Evolutionary conservation across 2,329 filamentous ascomycete species (phyloP).

Genomic region (Cladophialophora yegresii): DNA sequence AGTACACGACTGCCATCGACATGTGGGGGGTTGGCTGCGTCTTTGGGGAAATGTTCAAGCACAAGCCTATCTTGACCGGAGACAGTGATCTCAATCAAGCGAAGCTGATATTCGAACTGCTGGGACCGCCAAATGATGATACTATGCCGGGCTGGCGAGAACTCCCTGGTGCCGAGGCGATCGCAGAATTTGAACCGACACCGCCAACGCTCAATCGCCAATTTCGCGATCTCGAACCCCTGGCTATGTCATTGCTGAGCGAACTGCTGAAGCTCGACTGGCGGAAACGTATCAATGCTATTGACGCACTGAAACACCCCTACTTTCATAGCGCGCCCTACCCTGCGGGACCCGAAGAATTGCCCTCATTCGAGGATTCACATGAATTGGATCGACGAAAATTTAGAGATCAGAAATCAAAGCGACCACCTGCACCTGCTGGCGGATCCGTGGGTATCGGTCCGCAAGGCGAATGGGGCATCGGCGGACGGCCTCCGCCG

Average conservation of each 20-base stretch:
- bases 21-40: conserved; percentile 99
- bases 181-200: conserved; percentile 63
- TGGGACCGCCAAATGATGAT: conserved; percentile 84
- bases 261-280: conserved; percentile 88
- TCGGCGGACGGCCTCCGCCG: conserved; percentile 39
- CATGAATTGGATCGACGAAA: conserved; percentile 95
- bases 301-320: conserved; percentile 87
- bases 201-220: conserved; percentile 68
- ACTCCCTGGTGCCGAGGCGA: conserved; percentile 76
- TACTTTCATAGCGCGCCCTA: conserved; percentile 82
- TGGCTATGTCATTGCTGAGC: conserved; percentile 75
- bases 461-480: conserved; percentile 60
- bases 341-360: conserved; percentile 78
- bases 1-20: conserved; percentile 96
- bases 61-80: conserved; percentile 88
- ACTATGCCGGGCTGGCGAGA: conserved; percentile 89
- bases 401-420: conserved; percentile 81
- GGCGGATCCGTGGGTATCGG: conserved; percentile 83
- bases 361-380: conserved; percentile 91
- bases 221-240: conserved; percentile 72
- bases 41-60: conserved; percentile 95
- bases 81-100: conserved; percentile 87
- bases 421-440: conserved; percentile 84
- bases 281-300: conserved; percentile 83
- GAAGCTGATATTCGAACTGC: conserved; percentile 88